Evolutionary conservation across 768 basidiomycete species (phyloP).

Genomic region (Udeniomyces megalosporus): DNA sequence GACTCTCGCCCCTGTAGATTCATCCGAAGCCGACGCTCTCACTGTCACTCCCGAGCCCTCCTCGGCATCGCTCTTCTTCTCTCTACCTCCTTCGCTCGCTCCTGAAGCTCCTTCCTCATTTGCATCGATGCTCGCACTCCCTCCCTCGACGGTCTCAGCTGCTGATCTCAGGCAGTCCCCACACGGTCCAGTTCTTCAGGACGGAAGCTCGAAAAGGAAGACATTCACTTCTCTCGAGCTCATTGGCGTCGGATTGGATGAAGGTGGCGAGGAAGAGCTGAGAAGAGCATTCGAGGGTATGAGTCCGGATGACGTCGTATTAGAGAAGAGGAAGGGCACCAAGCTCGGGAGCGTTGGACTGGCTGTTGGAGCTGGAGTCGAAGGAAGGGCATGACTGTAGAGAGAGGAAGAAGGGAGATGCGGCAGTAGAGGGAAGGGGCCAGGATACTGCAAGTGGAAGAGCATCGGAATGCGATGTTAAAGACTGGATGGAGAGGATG

Average conservation of each 20-base stretch:
- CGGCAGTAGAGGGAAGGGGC: no score
- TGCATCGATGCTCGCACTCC: constrained; percentile 23
- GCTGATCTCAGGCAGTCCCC: no score
- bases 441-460: no score
- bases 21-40: neutral
- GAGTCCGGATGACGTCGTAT: constrained; percentile 81
- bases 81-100: constrained; percentile 10
- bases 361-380: neutral
- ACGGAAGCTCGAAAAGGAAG: neutral
- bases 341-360: constrained; percentile 10
- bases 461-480: no score
- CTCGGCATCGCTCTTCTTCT: constrained; percentile 3
- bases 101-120: constrained; percentile 16
- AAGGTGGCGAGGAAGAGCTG: neutral
- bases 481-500: no score
- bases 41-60: constrained; percentile 14
- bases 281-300: constrained; percentile 54
- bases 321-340: constrained; percentile 63
- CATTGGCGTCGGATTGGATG: neutral
- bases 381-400: neutral
- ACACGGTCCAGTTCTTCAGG: neutral
- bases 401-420: neutral
- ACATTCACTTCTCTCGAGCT: neutral
- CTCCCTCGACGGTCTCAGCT: no score
- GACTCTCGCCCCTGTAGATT: neutral